Base-by-base conservation (phyloP, 495 filamentous ascomycete species). In the Sabuloglossum arenarium region DNA sequence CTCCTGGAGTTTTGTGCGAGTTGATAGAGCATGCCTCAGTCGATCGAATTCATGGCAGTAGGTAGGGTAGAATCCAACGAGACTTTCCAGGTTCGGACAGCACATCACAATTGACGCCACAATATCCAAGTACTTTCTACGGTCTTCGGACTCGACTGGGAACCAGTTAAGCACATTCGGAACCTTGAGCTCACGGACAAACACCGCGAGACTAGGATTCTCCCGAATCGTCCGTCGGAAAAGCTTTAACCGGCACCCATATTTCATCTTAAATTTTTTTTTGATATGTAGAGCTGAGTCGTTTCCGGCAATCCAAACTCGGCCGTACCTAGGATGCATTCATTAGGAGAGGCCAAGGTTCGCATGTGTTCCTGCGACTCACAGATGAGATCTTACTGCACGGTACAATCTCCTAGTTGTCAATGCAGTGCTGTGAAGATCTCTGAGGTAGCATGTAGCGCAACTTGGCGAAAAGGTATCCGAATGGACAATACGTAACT, bases 61-160 rank as follows among this genome's bases (percentile, higher is more conserved):
- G 8, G 76, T 70, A 8, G 81, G 75, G 62, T 84, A 79, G 59
- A 81, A 78, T 1, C 88, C 87, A 32, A 80, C 66, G 19, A 94
- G 68, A 43, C 76, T 72, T 63, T 94, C 86, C 39, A 96, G 68
- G 63, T 91, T 90, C 10, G 86, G 86, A 63, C 88, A 94, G 5
- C 81, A 78, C 81, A 88, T 88, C 29, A 94, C 78, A 28, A 96
- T 68, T 6, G 85, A 87, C 5, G 86, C 84, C 4, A 89, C 72
- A 32, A 85, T 57, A 60, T 89, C 79, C 30, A 84, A 23, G 39
- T 43, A 43, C 10, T 43, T 43, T 43, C 39, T 43, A 21, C n/a
- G 19, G 39, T 43, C 49, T 23, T 30, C 49, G 11, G 49, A 29
- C 24, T 53, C 49, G 23, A 53, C 6, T 29, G 49, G 11, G 49